Evolutionary conservation across 176 grass and related monocot species (phyloP).

Genomic region (Pontederia crassipes): DNA sequence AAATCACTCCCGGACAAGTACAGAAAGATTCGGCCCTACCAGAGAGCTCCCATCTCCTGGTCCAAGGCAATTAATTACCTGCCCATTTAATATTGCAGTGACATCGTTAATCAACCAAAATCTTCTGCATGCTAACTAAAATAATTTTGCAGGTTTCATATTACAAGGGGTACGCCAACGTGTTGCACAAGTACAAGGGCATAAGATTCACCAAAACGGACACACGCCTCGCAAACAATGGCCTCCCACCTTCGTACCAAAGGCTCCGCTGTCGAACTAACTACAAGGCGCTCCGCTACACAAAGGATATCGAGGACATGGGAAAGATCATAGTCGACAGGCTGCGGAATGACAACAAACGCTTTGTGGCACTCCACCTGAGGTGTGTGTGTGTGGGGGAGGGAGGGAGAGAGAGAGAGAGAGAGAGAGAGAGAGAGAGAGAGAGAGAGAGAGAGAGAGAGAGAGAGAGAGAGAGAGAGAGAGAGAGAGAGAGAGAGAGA

Average conservation of each 20-base stretch:
- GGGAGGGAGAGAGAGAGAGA: conserved; percentile 4
- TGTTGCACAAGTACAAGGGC: conserved; percentile 66
- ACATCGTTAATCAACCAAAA: too few relatives aligned
- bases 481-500: conserved; percentile 10
- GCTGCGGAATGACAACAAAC: conserved; percentile 65
- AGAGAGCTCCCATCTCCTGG: conserved; percentile 11
- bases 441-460: neutral
- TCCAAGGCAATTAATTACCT: conserved; percentile 3
- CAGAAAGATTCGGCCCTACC: neutral
- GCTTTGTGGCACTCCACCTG: conserved; percentile 94
- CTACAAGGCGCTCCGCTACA: conserved; percentile 71
- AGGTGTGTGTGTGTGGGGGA: conserved; percentile 25
- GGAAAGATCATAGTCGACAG: conserved; percentile 62
- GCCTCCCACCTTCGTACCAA: conserved; percentile 73
- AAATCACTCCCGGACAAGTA: neutral
- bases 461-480: conserved; percentile 1
- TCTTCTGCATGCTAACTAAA: neutral
- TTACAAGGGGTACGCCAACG: conserved; percentile 54
- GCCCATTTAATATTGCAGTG: too few relatives aligned
- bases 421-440: conserved; percentile 14
- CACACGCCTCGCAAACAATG: conserved; percentile 78
- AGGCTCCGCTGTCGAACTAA: conserved; percentile 76
- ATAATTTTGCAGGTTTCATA: conserved; percentile 62
- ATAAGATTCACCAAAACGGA: conserved; percentile 83
- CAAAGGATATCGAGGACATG: conserved; percentile 54